Percentiles rank a stretch among this genome's conserved stretches.
Evolutionary conservation across 202 grass and related monocot species (phyloP).

Genomic region (Brachypodium distachyon): DNA sequence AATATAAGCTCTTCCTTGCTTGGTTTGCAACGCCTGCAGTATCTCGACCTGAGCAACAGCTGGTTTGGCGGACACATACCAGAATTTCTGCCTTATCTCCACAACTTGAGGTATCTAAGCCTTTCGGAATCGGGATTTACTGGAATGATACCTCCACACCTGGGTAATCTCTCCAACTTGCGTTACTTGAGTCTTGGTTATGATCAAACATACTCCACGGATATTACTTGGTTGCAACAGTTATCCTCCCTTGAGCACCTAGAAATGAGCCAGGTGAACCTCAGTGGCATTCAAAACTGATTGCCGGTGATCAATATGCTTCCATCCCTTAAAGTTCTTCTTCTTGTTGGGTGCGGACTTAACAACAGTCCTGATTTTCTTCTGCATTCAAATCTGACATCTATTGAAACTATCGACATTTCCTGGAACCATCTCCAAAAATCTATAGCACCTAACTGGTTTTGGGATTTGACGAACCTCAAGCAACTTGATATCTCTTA

Average conservation of each 20-base stretch:
- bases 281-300: not conserved
- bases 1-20: too few relatives aligned
- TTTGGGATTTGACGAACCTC: too few relatives aligned
- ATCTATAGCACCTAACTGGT: not conserved
- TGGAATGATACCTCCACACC: too few relatives aligned
- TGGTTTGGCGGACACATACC: not conserved
- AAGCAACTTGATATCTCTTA: too few relatives aligned
- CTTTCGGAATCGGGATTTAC: not conserved
- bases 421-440: rapidly evolving
- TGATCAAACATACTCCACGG: not conserved
- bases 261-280: not conserved
- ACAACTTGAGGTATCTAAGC: constrained; percentile 8
- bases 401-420: not conserved
- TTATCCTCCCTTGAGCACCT: constrained; percentile 18
- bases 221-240: constrained; percentile 10
- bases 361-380: not conserved
- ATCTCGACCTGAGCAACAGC: constrained; percentile 12
- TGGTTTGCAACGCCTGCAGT: not conserved
- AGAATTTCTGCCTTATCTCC: not conserved
- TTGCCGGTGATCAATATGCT: not conserved
- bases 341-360: not conserved
- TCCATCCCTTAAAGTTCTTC: not conserved
- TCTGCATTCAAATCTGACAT: not conserved
- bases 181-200: too few relatives aligned
- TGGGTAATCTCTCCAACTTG: too few relatives aligned